Evolutionary conservation across 257 asterid species (phyloP).

Genomic region (Salvia hispanica): DNA sequence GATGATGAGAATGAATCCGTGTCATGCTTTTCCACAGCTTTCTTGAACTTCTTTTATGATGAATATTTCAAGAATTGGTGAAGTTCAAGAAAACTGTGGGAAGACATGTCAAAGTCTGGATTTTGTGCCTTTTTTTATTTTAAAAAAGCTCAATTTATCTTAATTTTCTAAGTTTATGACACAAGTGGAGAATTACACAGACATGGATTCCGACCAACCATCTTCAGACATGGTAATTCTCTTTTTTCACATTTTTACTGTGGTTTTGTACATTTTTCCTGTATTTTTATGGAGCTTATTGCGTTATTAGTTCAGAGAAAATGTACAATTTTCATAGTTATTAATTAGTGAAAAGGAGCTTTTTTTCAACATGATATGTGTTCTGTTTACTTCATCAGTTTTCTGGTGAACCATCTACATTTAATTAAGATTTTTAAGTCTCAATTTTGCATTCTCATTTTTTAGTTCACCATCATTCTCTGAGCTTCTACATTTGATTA

Average conservation of each 20-base stretch:
- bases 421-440: neutral
- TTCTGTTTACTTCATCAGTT: neutral
- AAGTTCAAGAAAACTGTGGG: slow-evolving; percentile 61
- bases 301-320: neutral
- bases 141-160: too few relatives aligned
- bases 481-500: neutral
- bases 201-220: neutral
- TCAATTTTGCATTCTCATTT: neutral
- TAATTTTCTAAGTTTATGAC: neutral
- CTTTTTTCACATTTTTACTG: neutral
- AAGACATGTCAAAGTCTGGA: slow-evolving; percentile 49
- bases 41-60: slow-evolving; percentile 71
- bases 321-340: neutral
- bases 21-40: slow-evolving; percentile 94
- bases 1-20: slow-evolving; percentile 17
- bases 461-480: too few relatives aligned
- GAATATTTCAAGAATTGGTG: slow-evolving; percentile 22
- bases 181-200: neutral
- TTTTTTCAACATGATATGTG: neutral
- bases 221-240: slow-evolving; percentile 19
- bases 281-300: neutral
- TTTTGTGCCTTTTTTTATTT: neutral
- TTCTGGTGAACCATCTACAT: neutral
- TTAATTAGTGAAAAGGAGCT: neutral
- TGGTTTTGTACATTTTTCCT: slow-evolving; percentile 2